Evolutionary conservation across 768 basidiomycete species (phyloP).

Genomic region (Solioccasus polychromus): DNA sequence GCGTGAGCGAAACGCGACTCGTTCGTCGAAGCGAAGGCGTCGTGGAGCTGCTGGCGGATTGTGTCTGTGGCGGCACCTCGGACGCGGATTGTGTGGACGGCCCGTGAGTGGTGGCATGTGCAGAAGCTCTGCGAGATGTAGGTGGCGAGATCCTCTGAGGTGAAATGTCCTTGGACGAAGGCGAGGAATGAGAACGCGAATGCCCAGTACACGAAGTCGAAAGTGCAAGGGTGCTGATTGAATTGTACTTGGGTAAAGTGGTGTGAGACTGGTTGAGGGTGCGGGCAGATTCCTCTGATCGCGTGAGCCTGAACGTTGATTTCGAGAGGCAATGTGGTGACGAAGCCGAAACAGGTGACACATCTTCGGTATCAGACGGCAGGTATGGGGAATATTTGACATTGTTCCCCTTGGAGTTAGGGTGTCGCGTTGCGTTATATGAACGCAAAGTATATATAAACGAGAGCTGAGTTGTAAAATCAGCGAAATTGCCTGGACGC

Average conservation of each 20-base stretch:
- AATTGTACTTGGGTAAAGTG: conserved; percentile 26
- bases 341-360: conserved; percentile 16
- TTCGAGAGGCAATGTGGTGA: conserved; percentile 12
- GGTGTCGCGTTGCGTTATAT: conserved; percentile 20
- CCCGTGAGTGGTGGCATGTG: background rate
- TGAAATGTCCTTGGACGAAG: conserved; percentile 6
- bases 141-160: conserved; percentile 16
- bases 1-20: conserved; percentile 14
- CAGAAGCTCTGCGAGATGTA: conserved; percentile 12
- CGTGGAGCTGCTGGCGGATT: conserved; percentile 4
- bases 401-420: conserved; percentile 4
- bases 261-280: conserved; percentile 18
- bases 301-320: conserved; percentile 11
- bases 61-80: conserved; percentile 4
- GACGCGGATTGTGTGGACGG: too few species aligned
- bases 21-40: conserved; percentile 22
- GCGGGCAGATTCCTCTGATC: conserved; percentile 19
- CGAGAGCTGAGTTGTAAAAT: conserved; percentile 17
- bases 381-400: conserved; percentile 16
- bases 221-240: conserved; percentile 26
- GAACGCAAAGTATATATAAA: conserved; percentile 19
- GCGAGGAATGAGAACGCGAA: conserved; percentile 19
- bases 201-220: conserved; percentile 25
- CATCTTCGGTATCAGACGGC: conserved; percentile 20
- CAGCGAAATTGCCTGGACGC: background rate